A percentile compares a stretch with the other conserved stretches of the same genome.
Conservation (phyloP, 2,329 filamentous ascomycete genomes). For the Parastagonospora nodorum region DNA sequence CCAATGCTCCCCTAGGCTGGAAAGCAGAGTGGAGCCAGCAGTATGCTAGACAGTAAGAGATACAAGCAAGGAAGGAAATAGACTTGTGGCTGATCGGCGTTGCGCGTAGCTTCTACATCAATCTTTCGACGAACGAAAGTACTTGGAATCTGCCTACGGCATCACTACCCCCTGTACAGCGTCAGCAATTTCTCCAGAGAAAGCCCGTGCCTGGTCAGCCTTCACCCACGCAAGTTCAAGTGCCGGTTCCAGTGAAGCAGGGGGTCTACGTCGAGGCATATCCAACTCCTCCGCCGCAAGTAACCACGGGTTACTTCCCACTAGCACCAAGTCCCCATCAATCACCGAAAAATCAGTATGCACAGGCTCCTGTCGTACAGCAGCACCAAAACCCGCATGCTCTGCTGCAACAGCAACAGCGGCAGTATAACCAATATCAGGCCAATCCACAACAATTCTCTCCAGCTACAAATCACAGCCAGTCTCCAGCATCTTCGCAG, state of each 20-base stretch:
- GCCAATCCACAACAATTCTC: neutral
- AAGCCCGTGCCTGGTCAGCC: slow-evolving; percentile 1
- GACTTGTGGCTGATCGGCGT: neutral
- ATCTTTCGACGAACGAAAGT: slow-evolving; percentile 1
- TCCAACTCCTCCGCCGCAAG: slow-evolving; percentile 2
- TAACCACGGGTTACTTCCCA: slow-evolving; percentile 1
- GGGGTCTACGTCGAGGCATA: neutral
- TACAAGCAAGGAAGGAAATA: neutral
- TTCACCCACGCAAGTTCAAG: neutral
- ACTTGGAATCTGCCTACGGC: neutral
- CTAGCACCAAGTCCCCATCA: neutral
- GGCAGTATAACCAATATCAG: neutral
- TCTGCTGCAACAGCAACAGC: neutral
- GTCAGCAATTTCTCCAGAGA: neutral
- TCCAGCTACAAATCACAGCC: neutral
- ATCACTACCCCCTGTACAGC: neutral
- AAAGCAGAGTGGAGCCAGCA: slow-evolving; percentile 12
- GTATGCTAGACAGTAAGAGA: slow-evolving; percentile 11
- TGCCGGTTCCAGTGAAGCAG: neutral
- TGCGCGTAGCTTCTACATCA: slow-evolving; percentile 3
- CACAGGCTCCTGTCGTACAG: neutral
- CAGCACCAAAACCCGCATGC: neutral
- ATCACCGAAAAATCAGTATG: neutral
- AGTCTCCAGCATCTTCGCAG: neutral
- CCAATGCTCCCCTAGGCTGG: slow-evolving; percentile 1